Base-by-base conservation (phyloP, 805 yeast genomes). In the Monosporozyma yasuniensis region DNA sequence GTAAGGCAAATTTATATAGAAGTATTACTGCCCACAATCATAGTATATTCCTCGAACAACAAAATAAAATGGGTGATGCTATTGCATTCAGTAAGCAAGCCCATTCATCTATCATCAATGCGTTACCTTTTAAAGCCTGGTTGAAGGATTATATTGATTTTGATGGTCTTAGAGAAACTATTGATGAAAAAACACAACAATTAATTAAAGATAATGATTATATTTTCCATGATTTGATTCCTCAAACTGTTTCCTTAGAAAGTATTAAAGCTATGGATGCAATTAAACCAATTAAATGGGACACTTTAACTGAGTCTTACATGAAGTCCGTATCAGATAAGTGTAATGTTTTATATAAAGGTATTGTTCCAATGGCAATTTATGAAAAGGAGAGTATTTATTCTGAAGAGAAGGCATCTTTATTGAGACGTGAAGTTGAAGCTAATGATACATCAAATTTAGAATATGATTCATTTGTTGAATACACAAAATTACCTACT, bases 341-440 rank as follows among this genome's bases (percentile, higher is more conserved):
- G n/a, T 55, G 72, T 8, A 67, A 67, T 43, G 83, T 81, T 53
- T 72, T 91, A 44, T 87, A 87, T 65, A 83, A 77, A 46, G 83
- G 82, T 54, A 85, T 91, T 19, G 80, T 93, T 5, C 98, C 98
- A 2, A 72, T 89, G 61, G 78, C 81, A 32, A 88, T 91, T 18
- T 96, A 89, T 61, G 96, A 91, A 66, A 80, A 85, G 57, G 78
- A 87, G 48, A 87, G 96, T 54, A 72, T 82, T 54, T 93, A 93
- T 64, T 84, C 96, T 0, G 99, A 91, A 63, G 89, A 87, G 62
- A 85, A 87, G 65, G 91, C 96, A 0, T 80, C 77, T 54, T 67
- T 87, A 35, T 66, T 88, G 44, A 76, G 98, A 59, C 74, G 71
- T 42, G 89, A 87, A 60, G 74, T 81, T 43, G 97, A 90, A 52